These are phyloP conservation scores for Leishmania gerbilli DNA, from an alignment of 208 protist species.

Conservation along the genomic window DNA sequence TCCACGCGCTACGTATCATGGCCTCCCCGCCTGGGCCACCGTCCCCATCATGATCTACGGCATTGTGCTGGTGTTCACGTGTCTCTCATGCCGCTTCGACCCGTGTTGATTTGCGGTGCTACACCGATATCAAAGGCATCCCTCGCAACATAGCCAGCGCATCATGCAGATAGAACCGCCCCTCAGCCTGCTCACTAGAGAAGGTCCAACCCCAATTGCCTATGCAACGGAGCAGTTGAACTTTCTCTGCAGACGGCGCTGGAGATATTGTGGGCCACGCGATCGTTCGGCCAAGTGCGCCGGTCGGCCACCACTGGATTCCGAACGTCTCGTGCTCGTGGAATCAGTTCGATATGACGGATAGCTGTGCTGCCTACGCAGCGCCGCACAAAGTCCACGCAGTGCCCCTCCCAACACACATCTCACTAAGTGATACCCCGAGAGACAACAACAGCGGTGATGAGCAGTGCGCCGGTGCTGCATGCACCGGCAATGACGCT, in stretches of 20 bases:
- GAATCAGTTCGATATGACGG: not conserved
- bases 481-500: not conserved
- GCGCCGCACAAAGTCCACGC: not conserved
- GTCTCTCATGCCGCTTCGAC: conserved; percentile 3
- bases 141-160: not conserved
- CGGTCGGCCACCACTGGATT: conserved; percentile 8
- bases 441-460: not conserved
- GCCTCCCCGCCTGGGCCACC: not conserved
- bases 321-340: conserved; percentile 2
- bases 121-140: not conserved
- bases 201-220: not conserved
- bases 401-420: not conserved
- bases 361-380: not conserved
- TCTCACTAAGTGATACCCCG: not conserved
- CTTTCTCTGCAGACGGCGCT: not conserved
- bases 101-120: not conserved
- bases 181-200: not conserved
- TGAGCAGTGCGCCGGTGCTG: not conserved
- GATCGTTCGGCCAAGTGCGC: not conserved
- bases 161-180: not conserved
- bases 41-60: not conserved
- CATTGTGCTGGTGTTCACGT: not conserved
- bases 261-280: not conserved
- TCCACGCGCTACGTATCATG: not conserved
- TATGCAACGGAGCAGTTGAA: not conserved